Evolutionary conservation across 2,329 filamentous ascomycete genomes (phyloP).

Genomic region (Ascomycota sp.): DNA sequence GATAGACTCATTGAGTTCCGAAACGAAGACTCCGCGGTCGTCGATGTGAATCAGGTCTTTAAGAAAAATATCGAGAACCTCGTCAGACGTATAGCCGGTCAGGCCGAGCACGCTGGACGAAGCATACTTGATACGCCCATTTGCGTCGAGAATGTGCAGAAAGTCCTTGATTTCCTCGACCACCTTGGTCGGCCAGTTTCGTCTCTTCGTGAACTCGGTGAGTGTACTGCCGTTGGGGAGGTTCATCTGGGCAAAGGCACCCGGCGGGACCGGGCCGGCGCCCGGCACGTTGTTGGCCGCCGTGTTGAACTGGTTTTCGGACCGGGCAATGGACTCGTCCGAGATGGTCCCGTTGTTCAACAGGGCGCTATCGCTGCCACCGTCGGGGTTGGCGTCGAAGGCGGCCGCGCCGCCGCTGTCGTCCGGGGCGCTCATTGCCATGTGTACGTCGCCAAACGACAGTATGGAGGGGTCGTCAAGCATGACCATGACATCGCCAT

Average conservation of each 20-base stretch:
- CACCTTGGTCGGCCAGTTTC: slow-evolving; percentile 72
- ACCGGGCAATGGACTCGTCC: slow-evolving; percentile 11
- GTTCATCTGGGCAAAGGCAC: slow-evolving; percentile 14
- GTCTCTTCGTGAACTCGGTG: slow-evolving; percentile 38
- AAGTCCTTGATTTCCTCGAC: slow-evolving; percentile 82
- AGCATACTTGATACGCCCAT: slow-evolving; percentile 69
- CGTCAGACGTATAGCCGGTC: slow-evolving; percentile 52
- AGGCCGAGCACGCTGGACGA: slow-evolving; percentile 57
- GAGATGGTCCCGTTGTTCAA: slow-evolving; percentile 6
- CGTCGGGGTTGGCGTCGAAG: slow-evolving; percentile 5
- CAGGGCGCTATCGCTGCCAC: slow-evolving; percentile 4
- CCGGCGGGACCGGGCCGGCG: slow-evolving; percentile 20
- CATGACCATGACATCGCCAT: slow-evolving; percentile 21
- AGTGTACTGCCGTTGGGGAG: slow-evolving; percentile 21
- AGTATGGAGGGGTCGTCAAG: slow-evolving; percentile 21
- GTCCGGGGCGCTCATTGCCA: slow-evolving; percentile 20
- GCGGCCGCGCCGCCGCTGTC: slow-evolving; percentile 4
- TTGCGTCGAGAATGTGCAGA: slow-evolving; percentile 66
- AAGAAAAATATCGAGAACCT: slow-evolving; percentile 56
- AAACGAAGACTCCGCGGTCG: slow-evolving; percentile 62
- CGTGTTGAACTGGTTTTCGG: slow-evolving; percentile 15
- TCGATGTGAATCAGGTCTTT: slow-evolving; percentile 72
- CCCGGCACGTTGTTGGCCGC: slow-evolving; percentile 18
- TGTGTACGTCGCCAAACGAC: slow-evolving; percentile 18
- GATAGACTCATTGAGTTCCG: slow-evolving; percentile 79